Percentiles rank a stretch among this genome's conserved stretches.
These are phyloP conservation scores for Corynascus novoguineensis DNA, from an alignment of 495 filamentous ascomycete species.

Conservation along the genomic window DNA sequence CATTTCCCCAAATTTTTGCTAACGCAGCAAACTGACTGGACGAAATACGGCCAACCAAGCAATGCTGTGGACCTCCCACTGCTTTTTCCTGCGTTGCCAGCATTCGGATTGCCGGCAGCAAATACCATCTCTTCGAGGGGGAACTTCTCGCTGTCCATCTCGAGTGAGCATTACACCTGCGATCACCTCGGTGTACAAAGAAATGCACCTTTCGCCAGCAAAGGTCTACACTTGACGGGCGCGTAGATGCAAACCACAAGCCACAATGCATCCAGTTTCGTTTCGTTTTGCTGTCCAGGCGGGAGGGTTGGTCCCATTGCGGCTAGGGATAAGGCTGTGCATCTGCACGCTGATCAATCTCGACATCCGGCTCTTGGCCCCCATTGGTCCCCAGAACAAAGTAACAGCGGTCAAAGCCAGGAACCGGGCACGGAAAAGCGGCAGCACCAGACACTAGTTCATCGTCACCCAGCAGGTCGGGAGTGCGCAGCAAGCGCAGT, in stretches of 20 bases:
- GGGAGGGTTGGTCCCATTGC: constrained; percentile 23
- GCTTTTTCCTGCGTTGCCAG: neutral
- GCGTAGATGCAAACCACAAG: constrained; percentile 21
- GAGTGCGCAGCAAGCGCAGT: constrained; percentile 24
- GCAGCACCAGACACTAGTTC: constrained; percentile 3
- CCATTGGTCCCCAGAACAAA: constrained; percentile 20
- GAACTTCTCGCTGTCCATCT: neutral
- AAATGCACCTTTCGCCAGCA: constrained; percentile 6
- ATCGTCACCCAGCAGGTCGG: constrained; percentile 22
- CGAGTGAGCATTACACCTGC: neutral
- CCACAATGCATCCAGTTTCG: constrained; percentile 26
- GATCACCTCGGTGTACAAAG: neutral
- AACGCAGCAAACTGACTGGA: constrained; percentile 13
- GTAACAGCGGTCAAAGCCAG: constrained; percentile 8
- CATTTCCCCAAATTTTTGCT: neutral
- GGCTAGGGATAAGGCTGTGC: constrained; percentile 31
- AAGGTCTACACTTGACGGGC: neutral
- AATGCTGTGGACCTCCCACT: neutral
- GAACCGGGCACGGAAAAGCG: constrained; percentile 10
- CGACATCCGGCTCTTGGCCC: neutral
- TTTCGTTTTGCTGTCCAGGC: constrained; percentile 7
- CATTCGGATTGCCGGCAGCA: neutral
- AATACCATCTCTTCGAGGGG: neutral
- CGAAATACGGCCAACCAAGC: constrained; percentile 1
- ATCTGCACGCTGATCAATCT: constrained; percentile 19